A percentile compares a stretch with the other conserved stretches of the same genome.
Evolutionary conservation across 1,284 basidiomycete genomes (phyloP).

Genomic region (Ustilago xerochloae): DNA sequence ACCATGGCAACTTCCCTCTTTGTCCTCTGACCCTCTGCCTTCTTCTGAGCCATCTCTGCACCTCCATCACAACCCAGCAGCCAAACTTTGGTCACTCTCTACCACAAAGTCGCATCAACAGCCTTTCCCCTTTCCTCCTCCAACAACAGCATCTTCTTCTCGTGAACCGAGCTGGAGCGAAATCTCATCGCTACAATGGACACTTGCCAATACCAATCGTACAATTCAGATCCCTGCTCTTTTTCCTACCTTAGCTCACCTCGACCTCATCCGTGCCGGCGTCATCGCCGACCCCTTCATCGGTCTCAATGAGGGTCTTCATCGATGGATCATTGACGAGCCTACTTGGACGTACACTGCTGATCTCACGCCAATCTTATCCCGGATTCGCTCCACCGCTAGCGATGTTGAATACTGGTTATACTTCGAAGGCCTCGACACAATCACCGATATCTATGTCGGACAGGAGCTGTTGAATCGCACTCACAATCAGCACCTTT

Average conservation of each 20-base stretch:
- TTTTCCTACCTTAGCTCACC: constrained; percentile 73
- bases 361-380: constrained; percentile 71
- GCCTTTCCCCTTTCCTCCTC: constrained; percentile 20
- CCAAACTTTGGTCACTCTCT: constrained; percentile 15
- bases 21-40: background rate
- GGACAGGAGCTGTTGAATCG: constrained; percentile 73
- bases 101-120: constrained; percentile 17
- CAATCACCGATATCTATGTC: constrained; percentile 74
- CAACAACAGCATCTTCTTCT: background rate
- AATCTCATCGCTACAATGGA: constrained; percentile 69
- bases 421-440: constrained; percentile 76
- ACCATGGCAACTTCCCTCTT: constrained; percentile 10
- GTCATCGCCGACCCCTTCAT: constrained; percentile 74
- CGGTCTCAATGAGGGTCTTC: constrained; percentile 74
- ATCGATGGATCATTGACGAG: constrained; percentile 75
- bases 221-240: constrained; percentile 73
- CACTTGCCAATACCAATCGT: constrained; percentile 73
- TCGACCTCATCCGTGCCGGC: constrained; percentile 73
- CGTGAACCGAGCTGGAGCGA: too few relatives aligned
- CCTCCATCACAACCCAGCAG: background rate
- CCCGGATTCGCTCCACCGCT: constrained; percentile 17
- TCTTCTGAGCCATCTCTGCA: background rate
- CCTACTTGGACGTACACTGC: constrained; percentile 75
- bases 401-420: constrained; percentile 70
- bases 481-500: constrained; percentile 75